A percentile compares a stretch with the other conserved stretches of the same genome.
These are phyloP conservation scores for Berberis vulgaris DNA, from an alignment of 164 flowering plant genomes.

Conservation along the genomic window DNA sequence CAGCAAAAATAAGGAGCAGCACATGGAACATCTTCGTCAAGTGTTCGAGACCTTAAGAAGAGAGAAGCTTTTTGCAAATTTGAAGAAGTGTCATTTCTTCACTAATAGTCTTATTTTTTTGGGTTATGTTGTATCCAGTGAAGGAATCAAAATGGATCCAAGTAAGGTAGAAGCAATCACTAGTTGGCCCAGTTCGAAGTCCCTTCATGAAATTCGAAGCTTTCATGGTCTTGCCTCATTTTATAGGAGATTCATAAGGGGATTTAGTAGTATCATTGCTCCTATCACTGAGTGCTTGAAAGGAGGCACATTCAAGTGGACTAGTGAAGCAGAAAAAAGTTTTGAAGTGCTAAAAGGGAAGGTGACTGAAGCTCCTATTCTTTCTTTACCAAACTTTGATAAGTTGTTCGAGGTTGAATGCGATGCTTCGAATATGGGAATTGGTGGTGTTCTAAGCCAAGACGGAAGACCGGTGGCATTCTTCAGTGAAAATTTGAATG, in stretches of 20 bases:
- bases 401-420: constrained; percentile 1
- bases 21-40: too few species aligned
- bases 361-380: not conserved
- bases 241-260: not conserved
- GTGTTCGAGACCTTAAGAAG: too few species aligned
- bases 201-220: not conserved
- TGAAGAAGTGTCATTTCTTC: too few species aligned
- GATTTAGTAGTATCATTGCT: not conserved
- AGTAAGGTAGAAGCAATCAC: not conserved
- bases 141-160: not conserved
- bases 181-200: not conserved
- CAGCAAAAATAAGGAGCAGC: too few species aligned
- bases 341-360: constrained; percentile 1
- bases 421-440: not conserved
- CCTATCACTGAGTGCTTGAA: constrained; percentile 1
- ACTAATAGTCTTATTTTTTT: not conserved
- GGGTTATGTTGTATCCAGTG: not conserved
- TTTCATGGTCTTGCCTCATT: constrained; percentile 1
- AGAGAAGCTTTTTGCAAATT: too few species aligned
- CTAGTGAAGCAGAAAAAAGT: not conserved
- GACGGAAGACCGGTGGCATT: not conserved
- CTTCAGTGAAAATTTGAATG: constrained; percentile 1
- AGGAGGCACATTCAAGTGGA: not conserved
- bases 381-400: not conserved
- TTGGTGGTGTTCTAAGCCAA: constrained; percentile 2